Percentiles rank a stretch among this genome's conserved stretches.
Evolutionary conservation across 257 asterid genomes (phyloP).

Genomic region (Asclepias syriaca): DNA sequence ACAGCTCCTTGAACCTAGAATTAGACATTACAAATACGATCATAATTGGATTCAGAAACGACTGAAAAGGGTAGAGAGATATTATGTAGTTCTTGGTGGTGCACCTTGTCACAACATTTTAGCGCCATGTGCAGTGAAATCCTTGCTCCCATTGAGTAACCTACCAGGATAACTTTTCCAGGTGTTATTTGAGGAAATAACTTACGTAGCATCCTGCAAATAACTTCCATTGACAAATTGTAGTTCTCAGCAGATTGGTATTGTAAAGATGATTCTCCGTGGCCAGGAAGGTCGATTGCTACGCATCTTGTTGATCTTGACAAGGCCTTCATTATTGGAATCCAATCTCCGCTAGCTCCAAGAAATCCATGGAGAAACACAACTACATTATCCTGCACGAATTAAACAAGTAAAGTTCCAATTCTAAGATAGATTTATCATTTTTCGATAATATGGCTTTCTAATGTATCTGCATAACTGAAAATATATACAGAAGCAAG

Average conservation of each 20-base stretch:
- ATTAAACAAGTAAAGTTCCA: not conserved
- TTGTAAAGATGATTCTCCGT: conserved; percentile 62
- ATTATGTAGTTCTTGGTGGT: not conserved
- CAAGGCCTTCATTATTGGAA: conserved; percentile 74
- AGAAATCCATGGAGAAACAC: conserved; percentile 95
- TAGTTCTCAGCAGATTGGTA: conserved; percentile 31
- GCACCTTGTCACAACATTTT: conserved; percentile 59
- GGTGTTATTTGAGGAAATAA: conserved; percentile 42
- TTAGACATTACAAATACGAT: conserved; percentile 9
- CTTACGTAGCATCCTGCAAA: conserved; percentile 50
- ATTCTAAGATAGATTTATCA: no score
- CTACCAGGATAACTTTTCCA: conserved; percentile 36
- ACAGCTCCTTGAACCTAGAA: conserved; percentile 70
- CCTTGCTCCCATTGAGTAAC: conserved; percentile 94
- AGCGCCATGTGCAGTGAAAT: conserved; percentile 72
- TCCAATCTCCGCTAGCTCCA: conserved; percentile 76
- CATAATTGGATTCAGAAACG: not conserved
- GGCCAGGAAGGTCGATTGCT: conserved; percentile 95
- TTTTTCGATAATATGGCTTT: not conserved
- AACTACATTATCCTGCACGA: conserved; percentile 47
- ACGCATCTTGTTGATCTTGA: conserved; percentile 71
- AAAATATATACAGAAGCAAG: not conserved
- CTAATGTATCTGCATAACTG: not conserved
- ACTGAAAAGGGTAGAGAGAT: not conserved
- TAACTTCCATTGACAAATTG: conserved; percentile 52